Evolutionary conservation across 495 filamentous ascomycete genomes (phyloP).

Genomic region (Pseudoneurospora amorphoporcata): DNA sequence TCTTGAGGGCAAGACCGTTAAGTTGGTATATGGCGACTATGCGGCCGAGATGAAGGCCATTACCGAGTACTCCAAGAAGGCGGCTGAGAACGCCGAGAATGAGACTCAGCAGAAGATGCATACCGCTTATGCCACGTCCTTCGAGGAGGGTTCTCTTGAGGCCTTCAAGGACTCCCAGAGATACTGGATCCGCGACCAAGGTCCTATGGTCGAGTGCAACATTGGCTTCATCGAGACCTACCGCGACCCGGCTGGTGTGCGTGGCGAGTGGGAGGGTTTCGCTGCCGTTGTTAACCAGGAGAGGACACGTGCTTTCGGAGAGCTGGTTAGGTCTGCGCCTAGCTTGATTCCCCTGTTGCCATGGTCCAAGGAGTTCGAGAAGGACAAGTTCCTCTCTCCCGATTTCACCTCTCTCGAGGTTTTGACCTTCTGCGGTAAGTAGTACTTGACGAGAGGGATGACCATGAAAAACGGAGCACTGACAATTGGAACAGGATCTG

Average conservation of each 20-base stretch:
- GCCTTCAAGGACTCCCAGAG: slow-evolving; percentile 87
- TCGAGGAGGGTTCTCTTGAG: slow-evolving; percentile 71
- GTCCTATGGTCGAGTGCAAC: slow-evolving; percentile 81
- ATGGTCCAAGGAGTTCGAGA: slow-evolving; percentile 84
- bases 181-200: slow-evolving; percentile 86
- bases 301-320: slow-evolving; percentile 80
- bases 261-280: slow-evolving; percentile 97
- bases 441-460: background rate
- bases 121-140: slow-evolving; percentile 72
- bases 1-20: slow-evolving; percentile 55
- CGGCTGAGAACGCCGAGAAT: slow-evolving; percentile 68
- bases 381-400: slow-evolving; percentile 85
- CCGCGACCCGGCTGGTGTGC: slow-evolving; percentile 80
- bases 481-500: slow-evolving; percentile 38
- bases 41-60: slow-evolving; percentile 71
- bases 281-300: slow-evolving; percentile 66
- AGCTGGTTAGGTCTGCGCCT: slow-evolving; percentile 70
- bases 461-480: slow-evolving; percentile 43
- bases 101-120: slow-evolving; percentile 80
- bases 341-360: slow-evolving; percentile 79
- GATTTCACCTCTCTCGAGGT: slow-evolving; percentile 89
- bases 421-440: slow-evolving; percentile 34
- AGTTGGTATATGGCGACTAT: slow-evolving; percentile 78
- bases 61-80: slow-evolving; percentile 57
- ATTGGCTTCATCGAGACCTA: slow-evolving; percentile 97